Percentiles rank a stretch among this genome's conserved stretches.
Conservation (phyloP, 768 basidiomycete genomes). For the Leucocoprinus birnbaumii region DNA sequence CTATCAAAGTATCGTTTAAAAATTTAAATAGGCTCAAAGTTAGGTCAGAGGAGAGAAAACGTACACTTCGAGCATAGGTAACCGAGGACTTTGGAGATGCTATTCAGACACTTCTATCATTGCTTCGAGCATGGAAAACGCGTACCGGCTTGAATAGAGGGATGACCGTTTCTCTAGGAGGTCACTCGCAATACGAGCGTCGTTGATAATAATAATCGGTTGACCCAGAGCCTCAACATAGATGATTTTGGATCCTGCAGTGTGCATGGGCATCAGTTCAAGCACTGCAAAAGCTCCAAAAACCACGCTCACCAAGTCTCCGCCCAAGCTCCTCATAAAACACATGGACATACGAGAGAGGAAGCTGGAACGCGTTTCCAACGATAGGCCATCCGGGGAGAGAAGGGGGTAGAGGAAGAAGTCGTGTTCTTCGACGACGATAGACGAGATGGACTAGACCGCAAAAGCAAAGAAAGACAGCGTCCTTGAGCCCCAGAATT, state of each 20-base stretch:
- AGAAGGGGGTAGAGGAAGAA: too few species aligned
- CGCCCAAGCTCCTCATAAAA: too few species aligned
- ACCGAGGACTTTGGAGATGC: not conserved
- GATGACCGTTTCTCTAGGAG: constrained; percentile 12
- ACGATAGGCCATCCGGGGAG: too few species aligned
- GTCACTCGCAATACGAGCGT: constrained; percentile 8
- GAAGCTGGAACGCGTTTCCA: not conserved
- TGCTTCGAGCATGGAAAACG: not conserved
- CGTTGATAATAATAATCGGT: constrained; percentile 14
- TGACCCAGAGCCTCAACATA: constrained; percentile 10
- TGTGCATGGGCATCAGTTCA: too few species aligned
- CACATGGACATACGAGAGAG: too few species aligned
- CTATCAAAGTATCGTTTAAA: constrained; percentile 1
- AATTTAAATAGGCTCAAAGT: too few species aligned
- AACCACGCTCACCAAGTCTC: too few species aligned
- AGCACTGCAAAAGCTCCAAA: too few species aligned
- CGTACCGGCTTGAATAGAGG: constrained; percentile 27
- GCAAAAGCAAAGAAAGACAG: too few species aligned
- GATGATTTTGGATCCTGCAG: constrained; percentile 6
- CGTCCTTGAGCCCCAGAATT: too few species aligned
- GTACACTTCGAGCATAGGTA: constrained; percentile 12
- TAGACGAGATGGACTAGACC: too few species aligned
- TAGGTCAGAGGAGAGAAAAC: not conserved
- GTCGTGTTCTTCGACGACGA: too few species aligned
- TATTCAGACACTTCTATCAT: not conserved